phyloP scores from a whole-genome alignment of 2,329 filamentous ascomycete genomes.

The Colletotrichum theobromicola region DNA sequence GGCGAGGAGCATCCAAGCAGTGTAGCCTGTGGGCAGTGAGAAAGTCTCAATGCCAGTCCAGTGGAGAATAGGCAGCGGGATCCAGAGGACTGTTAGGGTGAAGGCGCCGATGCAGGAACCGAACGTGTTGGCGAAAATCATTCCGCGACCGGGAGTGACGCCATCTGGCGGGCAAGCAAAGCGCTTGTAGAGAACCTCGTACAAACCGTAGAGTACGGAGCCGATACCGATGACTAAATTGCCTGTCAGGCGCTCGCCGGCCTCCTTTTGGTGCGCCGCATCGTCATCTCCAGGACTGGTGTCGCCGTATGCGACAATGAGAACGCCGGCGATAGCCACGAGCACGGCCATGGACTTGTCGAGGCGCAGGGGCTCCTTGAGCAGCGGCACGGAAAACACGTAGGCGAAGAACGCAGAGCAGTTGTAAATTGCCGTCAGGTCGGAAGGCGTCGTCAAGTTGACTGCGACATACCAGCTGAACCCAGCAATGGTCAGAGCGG shows the following conservation, averaged over 20 bases:
- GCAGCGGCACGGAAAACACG: conserved; percentile 88
- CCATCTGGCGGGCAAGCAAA: conserved; percentile 93
- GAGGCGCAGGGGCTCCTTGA: conserved; percentile 81
- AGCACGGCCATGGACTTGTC: conserved; percentile 88
- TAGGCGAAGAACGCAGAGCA: conserved; percentile 99
- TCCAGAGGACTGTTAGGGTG: conserved; percentile 87
- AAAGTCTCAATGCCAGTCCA: conserved; percentile 80
- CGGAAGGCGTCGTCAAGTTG: conserved; percentile 88
- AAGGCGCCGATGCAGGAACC: conserved; percentile 87
- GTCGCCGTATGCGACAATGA: conserved; percentile 96
- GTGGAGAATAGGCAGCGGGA: conserved; percentile 87
- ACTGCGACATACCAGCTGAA: conserved; percentile 96
- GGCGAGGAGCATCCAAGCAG: conserved; percentile 79
- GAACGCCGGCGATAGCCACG: conserved; percentile 86
- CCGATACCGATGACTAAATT: conserved; percentile 93
- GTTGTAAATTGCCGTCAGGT: conserved; percentile 98
- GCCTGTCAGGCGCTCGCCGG: conserved; percentile 75
- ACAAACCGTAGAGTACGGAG: conserved; percentile 92
- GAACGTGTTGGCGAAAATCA: conserved; percentile 94
- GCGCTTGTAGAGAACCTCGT: conserved; percentile 96
- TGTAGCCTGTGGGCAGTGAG: conserved; percentile 77
- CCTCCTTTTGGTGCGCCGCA: conserved; percentile 47
- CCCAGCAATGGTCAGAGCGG: conserved; percentile 85
- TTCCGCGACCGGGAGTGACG: conserved; percentile 81
- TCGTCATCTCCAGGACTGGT: conserved; percentile 52